Base-by-base conservation (phyloP, 1,284 basidiomycete species). In the Athelia psychrophila region DNA sequence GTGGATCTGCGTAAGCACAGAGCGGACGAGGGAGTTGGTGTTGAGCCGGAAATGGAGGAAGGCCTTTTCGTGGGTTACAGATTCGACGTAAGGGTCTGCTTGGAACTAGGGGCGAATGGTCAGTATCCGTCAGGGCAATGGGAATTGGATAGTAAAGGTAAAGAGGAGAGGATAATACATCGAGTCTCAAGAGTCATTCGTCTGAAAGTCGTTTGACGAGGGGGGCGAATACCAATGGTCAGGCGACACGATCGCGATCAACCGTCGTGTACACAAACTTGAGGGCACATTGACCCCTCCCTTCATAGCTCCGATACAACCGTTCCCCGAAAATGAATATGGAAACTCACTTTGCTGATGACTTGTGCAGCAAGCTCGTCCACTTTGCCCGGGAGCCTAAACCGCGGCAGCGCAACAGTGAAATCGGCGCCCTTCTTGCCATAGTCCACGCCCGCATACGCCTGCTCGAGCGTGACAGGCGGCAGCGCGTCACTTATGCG, bases 401-500 rank as follows among this genome's bases (percentile, higher is more conserved):
- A 98, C 52, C 96, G 82, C 23, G 95, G 93, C 40, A 98, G 71
- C 3, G 97, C 95, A 27, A 99, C 82, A 0, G 91, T 92, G 61
- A 97, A 94, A 73, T 99, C 96, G 45, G 83, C 86, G 16, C 90
- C 92, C 72, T 96, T 95, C 73, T 94, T 95, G 47, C 91, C 91
- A 58, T 88, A 89, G 68, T 95, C 91, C 4, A 98, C 89, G 15
- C 91, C 95, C 24, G 80, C 70, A 67, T 90, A 96, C 0, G 86
- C 91, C 63, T 93, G 78, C 47, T 89, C 86, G 20, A 91, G 61
- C 0, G 86, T 80, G 53, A 94, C 73, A 2, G 74, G 72, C 16
- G 82, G 81, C 25, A 96, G 77, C 0, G 84, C 81, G 46, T 88
- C 81, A 8, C 86, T 81, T 46, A 98, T 72, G 52, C 83, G 77